These are phyloP conservation scores for Inga oerstediana DNA, from an alignment of 306 rosid genomes.

Conservation along the genomic window DNA sequence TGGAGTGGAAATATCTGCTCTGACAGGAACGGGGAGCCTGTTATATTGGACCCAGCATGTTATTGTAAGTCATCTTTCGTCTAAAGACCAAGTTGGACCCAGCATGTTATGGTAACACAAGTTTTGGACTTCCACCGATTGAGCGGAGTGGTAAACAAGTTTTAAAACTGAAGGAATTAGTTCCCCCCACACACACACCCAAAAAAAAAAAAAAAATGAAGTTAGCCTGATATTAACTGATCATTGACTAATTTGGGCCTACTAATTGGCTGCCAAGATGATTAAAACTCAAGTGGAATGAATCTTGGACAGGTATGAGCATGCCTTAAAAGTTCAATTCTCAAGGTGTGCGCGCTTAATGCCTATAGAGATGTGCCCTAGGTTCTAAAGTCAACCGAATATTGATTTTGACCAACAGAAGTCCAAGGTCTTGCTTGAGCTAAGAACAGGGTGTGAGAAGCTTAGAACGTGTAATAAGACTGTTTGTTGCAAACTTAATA, in stretches of 20 bases:
- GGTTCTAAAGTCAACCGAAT: too few species aligned
- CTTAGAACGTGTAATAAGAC: too few species aligned
- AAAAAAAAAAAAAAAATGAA: too few species aligned
- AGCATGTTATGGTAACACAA: neutral
- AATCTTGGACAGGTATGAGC: neutral
- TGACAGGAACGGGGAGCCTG: constrained; percentile 85
- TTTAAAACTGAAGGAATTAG: neutral
- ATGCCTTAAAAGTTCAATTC: too few species aligned
- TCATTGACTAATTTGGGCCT: neutral
- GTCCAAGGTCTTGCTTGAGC: too few species aligned
- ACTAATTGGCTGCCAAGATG: neutral
- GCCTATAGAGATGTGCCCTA: too few species aligned
- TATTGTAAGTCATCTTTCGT: constrained; percentile 72
- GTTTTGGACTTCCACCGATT: neutral
- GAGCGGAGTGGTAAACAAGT: neutral
- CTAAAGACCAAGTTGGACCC: neutral
- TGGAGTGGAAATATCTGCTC: constrained; percentile 96
- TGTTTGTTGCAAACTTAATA: too few species aligned
- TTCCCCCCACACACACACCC: too few species aligned
- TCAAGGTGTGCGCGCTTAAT: too few species aligned
- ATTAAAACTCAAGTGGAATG: neutral
- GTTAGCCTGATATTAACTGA: too few species aligned
- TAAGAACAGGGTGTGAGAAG: too few species aligned
- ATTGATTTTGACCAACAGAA: too few species aligned
- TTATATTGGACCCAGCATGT: constrained; percentile 93